phyloP scores from a whole-genome alignment of 2,329 filamentous ascomycete species.

The Fusarium chuoi region DNA sequence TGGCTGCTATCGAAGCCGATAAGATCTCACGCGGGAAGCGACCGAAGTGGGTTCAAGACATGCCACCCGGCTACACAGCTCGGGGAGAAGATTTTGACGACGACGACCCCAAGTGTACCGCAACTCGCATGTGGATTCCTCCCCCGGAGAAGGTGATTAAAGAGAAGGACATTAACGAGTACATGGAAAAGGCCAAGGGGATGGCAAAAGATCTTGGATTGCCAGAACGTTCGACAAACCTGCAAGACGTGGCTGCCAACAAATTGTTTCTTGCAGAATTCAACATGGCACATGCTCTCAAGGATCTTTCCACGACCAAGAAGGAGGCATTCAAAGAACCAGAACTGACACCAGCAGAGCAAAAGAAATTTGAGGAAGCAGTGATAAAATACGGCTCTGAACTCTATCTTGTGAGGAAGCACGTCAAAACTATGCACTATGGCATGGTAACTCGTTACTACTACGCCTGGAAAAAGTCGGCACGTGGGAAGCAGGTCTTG shows the following conservation, averaged over 20 bases:
- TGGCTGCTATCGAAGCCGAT: conserved; percentile 83
- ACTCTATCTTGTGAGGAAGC: conserved; percentile 81
- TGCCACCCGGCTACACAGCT: conserved; percentile 84
- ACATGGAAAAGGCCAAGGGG: conserved; percentile 75
- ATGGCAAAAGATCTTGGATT: conserved; percentile 76
- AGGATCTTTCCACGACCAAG: conserved; percentile 74
- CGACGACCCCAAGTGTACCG: conserved; percentile 79
- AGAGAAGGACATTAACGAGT: conserved; percentile 75
- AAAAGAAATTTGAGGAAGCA: conserved; percentile 91
- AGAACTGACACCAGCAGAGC: conserved; percentile 78
- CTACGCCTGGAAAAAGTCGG: conserved; percentile 97
- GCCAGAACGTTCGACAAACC: conserved; percentile 81
- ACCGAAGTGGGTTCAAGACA: conserved; percentile 93
- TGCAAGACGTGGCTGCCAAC: conserved; percentile 84
- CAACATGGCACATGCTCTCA: conserved; percentile 75
- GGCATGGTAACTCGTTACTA: conserved; percentile 90
- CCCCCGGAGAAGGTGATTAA: conserved; percentile 63
- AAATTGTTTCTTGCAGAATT: conserved; percentile 78
- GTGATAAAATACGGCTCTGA: conserved; percentile 93
- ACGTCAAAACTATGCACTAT: conserved; percentile 84
- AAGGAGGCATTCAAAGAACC: conserved; percentile 85
- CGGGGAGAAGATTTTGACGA: conserved; percentile 82
- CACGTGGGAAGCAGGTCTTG: conserved; percentile 88
- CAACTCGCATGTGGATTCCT: conserved; percentile 82
- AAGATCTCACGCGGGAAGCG: conserved; percentile 81